phyloP scores from a whole-genome alignment of 352 stramenopile genomes.

The Pythium dissotocum region DNA sequence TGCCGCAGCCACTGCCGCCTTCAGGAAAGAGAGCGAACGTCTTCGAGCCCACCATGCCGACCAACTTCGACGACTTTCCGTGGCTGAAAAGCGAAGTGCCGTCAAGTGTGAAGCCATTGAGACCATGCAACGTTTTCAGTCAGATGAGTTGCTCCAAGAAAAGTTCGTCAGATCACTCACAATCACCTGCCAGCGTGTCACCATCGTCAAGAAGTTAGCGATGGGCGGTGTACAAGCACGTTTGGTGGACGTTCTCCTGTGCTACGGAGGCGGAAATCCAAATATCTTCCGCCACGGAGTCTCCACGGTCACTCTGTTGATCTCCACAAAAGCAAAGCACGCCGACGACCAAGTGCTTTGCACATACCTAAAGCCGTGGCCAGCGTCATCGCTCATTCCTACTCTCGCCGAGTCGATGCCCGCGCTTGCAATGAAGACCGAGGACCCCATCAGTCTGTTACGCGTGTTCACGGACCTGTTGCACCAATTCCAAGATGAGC shows the following conservation, averaged over 20 bases:
- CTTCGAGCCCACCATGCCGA: conserved; percentile 11
- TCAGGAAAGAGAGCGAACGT: conserved; percentile 6
- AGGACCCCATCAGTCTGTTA: background rate
- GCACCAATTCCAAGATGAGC: background rate
- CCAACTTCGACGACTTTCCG: background rate
- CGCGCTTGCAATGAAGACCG: background rate
- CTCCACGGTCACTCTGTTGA: background rate
- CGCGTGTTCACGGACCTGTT: background rate
- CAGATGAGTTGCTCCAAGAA: conserved; percentile 8
- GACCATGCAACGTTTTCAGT: conserved; percentile 5
- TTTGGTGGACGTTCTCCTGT: conserved; percentile 8
- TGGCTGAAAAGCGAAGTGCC: conserved; percentile 9
- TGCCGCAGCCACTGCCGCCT: background rate
- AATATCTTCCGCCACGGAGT: conserved; percentile 11
- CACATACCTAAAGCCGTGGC: conserved; percentile 23
- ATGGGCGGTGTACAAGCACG: conserved; percentile 19
- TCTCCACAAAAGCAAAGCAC: conserved; percentile 9
- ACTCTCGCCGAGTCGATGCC: background rate
- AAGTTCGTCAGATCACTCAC: conserved; percentile 26
- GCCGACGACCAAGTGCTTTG: conserved; percentile 2
- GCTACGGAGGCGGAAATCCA: conserved; percentile 4
- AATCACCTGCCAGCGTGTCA: conserved; percentile 20
- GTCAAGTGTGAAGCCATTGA: conserved; percentile 28
- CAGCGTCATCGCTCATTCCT: background rate
- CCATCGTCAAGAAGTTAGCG: conserved; percentile 14